Evolutionary conservation across 495 filamentous ascomycete species (phyloP), one percentile per base, ranked within the genome.

Genomic region (Acidomyces sp.): DNA sequence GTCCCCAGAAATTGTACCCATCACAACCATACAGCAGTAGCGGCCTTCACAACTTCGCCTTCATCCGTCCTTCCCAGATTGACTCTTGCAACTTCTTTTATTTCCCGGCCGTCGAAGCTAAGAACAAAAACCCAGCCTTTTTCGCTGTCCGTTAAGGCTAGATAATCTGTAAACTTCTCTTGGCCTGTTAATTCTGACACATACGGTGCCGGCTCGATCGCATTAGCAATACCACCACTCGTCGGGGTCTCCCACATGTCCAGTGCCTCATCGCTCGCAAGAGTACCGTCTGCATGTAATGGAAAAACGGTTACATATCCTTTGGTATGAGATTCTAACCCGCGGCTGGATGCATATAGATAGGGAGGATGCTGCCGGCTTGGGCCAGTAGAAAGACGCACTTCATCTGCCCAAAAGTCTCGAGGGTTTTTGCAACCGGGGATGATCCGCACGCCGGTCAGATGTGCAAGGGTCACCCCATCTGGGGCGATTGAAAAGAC

Each of bases 321-420:
- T 22, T 43, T 46, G 21, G 48, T 51, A 6, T 41, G 18, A 12
- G 48, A 31, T 17, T 42, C 15, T n/a, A 51, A 40, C 1, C 49
- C 49, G 4, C 49, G 32, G 4, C 44, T 52, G 1, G 44, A 48
- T 12, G 45, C 49, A 24, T 45, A 52, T 39, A 52, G 26, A 24
- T 48, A 52, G 20, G 13, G 31, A 9, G 49, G 49, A 31, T 37
- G 21, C 27, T 11, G 7, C n/a, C 16, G 12, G 26, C 46, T 43
- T 3, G 43, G 43, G 4, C 43, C 38, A 2, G 39, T 46, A n/a
- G 36, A 44, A 2, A 49, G 16, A 3, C 49, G 35, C 10, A 52
- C 49, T 20, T 52, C 49, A 39, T 52, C 49, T 12, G 49, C 49
- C 49, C 49, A 52, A 24, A 44, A 52, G 6, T 42, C 13, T 22